Conservation (phyloP, 208 protist genomes). For the Crithidia bombi region DNA sequence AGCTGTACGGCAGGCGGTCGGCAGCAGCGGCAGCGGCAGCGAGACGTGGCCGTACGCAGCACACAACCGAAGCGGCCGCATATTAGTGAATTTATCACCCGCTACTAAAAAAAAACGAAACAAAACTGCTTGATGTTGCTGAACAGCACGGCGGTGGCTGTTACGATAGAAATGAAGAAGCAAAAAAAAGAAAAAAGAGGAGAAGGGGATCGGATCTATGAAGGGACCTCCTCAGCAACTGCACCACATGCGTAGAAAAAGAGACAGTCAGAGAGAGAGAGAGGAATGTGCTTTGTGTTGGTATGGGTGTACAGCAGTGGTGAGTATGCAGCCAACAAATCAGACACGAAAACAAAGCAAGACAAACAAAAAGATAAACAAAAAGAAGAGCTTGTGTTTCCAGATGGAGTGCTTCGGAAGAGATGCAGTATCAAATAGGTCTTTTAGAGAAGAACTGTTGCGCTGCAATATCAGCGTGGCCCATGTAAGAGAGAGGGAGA, state of each 20-base stretch:
- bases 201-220: no score
- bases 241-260: no score
- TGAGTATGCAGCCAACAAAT: no score
- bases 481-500: no score
- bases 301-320: no score
- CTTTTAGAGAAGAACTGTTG: neutral
- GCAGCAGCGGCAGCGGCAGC: neutral
- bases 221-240: no score
- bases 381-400: neutral
- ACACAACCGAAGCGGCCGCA: conserved; percentile 1
- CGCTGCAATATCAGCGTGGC: neutral
- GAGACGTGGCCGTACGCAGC: neutral
- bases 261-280: no score
- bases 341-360: neutral
- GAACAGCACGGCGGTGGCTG: no score
- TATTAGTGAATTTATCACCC: neutral
- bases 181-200: no score
- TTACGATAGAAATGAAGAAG: neutral
- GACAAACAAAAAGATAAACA: neutral
- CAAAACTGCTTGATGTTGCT: no score
- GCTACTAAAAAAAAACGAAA: neutral
- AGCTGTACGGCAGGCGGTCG: neutral
- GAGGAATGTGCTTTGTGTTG: no score
- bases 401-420: neutral
- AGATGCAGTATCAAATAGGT: neutral